Percentiles rank a stretch among this genome's conserved stretches.
Evolutionary conservation across 345 rosid genomes (phyloP).

Genomic region (Erodium maritimum): DNA sequence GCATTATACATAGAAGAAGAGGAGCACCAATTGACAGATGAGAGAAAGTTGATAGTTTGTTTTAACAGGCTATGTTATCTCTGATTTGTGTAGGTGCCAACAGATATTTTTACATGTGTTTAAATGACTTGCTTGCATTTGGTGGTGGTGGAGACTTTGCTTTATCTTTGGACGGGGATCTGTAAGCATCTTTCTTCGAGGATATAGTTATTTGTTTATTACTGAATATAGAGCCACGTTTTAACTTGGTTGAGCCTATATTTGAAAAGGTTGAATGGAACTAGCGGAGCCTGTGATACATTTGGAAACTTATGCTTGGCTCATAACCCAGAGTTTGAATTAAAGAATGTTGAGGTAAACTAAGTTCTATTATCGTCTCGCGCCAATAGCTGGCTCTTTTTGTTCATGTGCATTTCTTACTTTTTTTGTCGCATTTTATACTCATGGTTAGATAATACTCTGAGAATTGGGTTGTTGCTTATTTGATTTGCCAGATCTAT

Average conservation of each 20-base stretch:
- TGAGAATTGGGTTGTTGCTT: no score
- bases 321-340: conserved; percentile 50
- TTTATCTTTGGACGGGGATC: conserved; percentile 65
- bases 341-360: conserved; percentile 81
- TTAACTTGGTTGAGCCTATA: background rate
- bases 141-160: conserved; percentile 92
- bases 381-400: background rate
- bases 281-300: conserved; percentile 79
- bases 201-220: background rate
- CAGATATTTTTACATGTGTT: conserved; percentile 70
- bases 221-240: background rate
- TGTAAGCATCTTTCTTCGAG: conserved; percentile 46
- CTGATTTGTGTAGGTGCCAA: conserved; percentile 55
- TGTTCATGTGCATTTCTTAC: background rate
- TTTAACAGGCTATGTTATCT: conserved; percentile 6
- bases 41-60: background rate
- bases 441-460: no score
- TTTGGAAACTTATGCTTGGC: conserved; percentile 81
- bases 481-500: no score
- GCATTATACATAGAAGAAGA: no score
- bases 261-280: conserved; percentile 62
- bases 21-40: no score
- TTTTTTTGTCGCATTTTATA: background rate
- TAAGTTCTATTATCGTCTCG: conserved; percentile 5
- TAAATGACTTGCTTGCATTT: conserved; percentile 72